Percentiles rank a stretch among this genome's conserved stretches.
Conservation (phyloP, 257 asterid species). For the Agastache rugosa region DNA sequence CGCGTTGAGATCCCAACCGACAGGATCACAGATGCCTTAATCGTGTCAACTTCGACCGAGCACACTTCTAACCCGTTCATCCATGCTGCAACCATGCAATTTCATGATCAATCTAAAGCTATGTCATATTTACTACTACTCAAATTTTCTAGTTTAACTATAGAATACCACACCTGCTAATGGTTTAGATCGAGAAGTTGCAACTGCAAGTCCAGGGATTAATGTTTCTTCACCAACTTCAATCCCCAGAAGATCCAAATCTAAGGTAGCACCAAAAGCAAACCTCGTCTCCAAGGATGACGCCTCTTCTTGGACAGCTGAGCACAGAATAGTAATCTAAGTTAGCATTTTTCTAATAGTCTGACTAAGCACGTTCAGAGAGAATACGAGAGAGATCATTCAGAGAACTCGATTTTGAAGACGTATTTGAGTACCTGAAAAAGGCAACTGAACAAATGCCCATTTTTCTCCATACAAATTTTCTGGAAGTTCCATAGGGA, state of each 20-base stretch:
- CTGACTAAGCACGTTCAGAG: background rate
- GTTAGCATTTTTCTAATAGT: background rate
- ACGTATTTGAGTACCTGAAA: conserved; percentile 55
- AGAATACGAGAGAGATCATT: background rate
- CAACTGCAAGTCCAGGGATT: conserved; percentile 92
- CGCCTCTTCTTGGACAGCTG: conserved; percentile 83
- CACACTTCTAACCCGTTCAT: conserved; percentile 93
- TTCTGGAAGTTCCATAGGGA: conserved; percentile 93
- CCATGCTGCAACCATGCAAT: conserved; percentile 68
- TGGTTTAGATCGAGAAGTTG: conserved; percentile 85
- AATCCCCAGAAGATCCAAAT: conserved; percentile 92
- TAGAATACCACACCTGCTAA: conserved; percentile 62
- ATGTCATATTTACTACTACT: background rate
- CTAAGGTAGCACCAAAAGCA: conserved; percentile 77
- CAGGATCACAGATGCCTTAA: conserved; percentile 62
- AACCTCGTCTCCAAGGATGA: conserved; percentile 63
- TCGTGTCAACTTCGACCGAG: conserved; percentile 72
- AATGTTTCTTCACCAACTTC: conserved; percentile 73
- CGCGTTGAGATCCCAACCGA: conserved; percentile 88
- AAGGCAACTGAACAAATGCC: conserved; percentile 94
- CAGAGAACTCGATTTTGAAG: background rate
- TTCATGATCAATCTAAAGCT: background rate
- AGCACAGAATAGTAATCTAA: conserved; percentile 31
- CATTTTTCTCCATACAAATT: conserved; percentile 88
- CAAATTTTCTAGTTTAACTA: background rate